Base-by-base conservation (phyloP, 208 protist species). In the Eutreptiella sp. region DNA sequence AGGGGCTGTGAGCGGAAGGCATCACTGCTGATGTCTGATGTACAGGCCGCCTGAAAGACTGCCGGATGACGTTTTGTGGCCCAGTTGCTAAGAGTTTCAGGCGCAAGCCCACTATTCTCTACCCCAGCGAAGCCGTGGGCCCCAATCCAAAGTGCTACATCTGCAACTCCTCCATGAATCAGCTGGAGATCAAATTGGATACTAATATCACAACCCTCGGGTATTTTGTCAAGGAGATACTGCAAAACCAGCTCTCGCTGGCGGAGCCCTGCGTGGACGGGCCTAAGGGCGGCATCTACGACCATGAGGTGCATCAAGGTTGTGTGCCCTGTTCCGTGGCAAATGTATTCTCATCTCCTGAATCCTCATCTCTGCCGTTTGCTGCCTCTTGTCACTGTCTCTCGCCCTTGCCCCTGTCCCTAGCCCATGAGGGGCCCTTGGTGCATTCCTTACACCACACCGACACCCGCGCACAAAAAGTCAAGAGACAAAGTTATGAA, bases 161-260 rank as follows among this genome's bases (percentile, higher is more conserved):
- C 68, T 71, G 4, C 82, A 72, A 53, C 41, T 86, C 7, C 66
- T 89, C 23, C 81, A 89, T 70, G 75, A 63, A 53, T 73, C 76
- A 7, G 33, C 58, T 87, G 42, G 21, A 62, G 5, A 52, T 70
- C n/a, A 34, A 24, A 23, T 33, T 78, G n/a, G 38, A 75, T 41
- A 4, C 73, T n/a, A 26, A 21, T 4, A 35, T 48, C 1, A 43
- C 53, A 24, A 85, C 81, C 5, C 64, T 90, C 26, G 68, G 66
- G 0, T 32, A 48, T 0, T 66, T 90, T 63, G 74, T 80, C 1
- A 39, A 48, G 9, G 11, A 16, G 1, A 54, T 87, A 0, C 43
- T 90, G 24, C 57, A 55, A 23, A 52, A 57, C 0, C 57, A 38
- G 2, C 43, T 83, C 1, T 47, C 33, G 0, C 59, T 86, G 46